Evolutionary conservation across 306 rosid genomes (phyloP).

Genomic region (Erythrophleum fordii): DNA sequence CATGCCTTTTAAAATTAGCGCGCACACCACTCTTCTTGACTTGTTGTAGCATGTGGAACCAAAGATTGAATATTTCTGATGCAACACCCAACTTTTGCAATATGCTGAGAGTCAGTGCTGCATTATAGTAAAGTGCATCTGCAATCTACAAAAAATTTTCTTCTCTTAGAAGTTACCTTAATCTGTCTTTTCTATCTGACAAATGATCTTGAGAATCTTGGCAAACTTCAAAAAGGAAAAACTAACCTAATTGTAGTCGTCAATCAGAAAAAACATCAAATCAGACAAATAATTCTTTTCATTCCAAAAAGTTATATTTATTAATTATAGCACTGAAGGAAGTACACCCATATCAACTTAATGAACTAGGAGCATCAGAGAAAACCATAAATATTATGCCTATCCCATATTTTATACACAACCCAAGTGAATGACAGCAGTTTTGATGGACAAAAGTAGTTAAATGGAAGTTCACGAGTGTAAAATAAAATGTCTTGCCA

Average conservation of each 20-base stretch:
- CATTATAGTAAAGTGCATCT: constrained; percentile 90
- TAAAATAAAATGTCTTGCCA: constrained; percentile 19
- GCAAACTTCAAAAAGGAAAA: constrained; percentile 20
- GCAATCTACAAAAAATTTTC: constrained; percentile 62
- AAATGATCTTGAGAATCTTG: constrained; percentile 18
- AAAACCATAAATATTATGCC: constrained; percentile 25
- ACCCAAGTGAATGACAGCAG: not conserved
- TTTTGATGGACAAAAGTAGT: not conserved
- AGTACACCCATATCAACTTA: not conserved
- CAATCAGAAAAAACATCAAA: constrained; percentile 20
- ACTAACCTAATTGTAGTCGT: not conserved
- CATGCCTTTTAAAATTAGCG: constrained; percentile 80
- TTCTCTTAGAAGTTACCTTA: constrained; percentile 13
- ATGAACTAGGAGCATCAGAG: not conserved
- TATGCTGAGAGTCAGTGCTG: constrained; percentile 73
- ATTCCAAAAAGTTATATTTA: not conserved
- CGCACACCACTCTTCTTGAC: constrained; percentile 79
- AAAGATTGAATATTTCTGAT: constrained; percentile 79
- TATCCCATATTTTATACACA: not conserved
- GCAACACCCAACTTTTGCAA: constrained; percentile 85
- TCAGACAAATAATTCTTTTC: not conserved
- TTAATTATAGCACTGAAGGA: constrained; percentile 2
- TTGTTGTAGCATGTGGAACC: constrained; percentile 92
- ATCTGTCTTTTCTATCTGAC: constrained; percentile 3
- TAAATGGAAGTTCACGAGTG: not conserved